Conservation (phyloP, 768 basidiomycete species). For the Termitomyces bulborhizus region DNA sequence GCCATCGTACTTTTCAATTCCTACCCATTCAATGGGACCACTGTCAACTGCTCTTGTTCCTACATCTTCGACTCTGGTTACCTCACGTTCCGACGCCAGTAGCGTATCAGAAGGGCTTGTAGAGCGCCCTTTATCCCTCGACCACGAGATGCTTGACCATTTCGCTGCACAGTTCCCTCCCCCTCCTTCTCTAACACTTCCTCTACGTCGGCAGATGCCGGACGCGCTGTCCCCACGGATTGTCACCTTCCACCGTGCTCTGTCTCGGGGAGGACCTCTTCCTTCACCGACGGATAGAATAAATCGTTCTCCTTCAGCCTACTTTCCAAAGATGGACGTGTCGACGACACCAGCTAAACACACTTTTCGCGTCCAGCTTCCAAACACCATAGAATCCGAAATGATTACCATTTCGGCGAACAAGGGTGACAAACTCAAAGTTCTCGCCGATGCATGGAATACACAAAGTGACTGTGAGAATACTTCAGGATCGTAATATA, state of each 20-base stretch:
- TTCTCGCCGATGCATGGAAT: slow-evolving; percentile 61
- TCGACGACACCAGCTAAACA: slow-evolving; percentile 33
- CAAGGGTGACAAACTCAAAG: slow-evolving; percentile 48
- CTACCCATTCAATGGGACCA: slow-evolving; percentile 6
- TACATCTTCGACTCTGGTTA: not conserved
- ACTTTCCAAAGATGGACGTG: slow-evolving; percentile 40
- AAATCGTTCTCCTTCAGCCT: slow-evolving; percentile 20
- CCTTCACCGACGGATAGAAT: slow-evolving; percentile 23
- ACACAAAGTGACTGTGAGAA: slow-evolving; percentile 53
- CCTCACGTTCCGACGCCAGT: not conserved
- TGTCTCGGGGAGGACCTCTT: slow-evolving; percentile 5
- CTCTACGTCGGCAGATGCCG: slow-evolving; percentile 13
- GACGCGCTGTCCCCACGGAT: slow-evolving; percentile 15
- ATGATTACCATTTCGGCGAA: slow-evolving; percentile 62
- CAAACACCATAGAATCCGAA: slow-evolving; percentile 42
- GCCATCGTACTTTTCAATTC: slow-evolving; percentile 11
- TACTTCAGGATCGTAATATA: not conserved
- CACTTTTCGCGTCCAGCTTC: slow-evolving; percentile 43
- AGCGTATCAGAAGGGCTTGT: not conserved
- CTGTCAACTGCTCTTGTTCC: slow-evolving; percentile 8
- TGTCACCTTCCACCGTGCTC: slow-evolving; percentile 9
- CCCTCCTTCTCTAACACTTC: slow-evolving; percentile 18
- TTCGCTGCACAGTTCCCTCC: slow-evolving; percentile 24
- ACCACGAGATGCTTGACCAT: slow-evolving; percentile 19
- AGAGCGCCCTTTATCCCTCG: not conserved